A percentile compares a stretch with the other conserved stretches of the same genome.
These are phyloP conservation scores for Phylloporus sp. DNA, from an alignment of 1,284 basidiomycete genomes.

Conservation along the genomic window DNA sequence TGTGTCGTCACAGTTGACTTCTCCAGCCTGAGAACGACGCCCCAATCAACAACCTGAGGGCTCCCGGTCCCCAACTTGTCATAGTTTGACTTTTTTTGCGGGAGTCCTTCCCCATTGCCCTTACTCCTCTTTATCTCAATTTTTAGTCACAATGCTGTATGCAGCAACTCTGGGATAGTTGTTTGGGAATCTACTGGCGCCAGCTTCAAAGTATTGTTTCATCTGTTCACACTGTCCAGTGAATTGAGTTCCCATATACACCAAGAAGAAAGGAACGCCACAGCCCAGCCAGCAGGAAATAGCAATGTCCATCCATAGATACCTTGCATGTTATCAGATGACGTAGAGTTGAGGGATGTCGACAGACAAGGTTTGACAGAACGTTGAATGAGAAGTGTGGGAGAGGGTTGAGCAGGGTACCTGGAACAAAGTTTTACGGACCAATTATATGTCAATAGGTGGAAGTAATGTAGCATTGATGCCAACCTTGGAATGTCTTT, in stretches of 20 bases:
- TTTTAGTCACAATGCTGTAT: constrained; percentile 53
- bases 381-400: constrained; percentile 82
- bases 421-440: constrained; percentile 73
- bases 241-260: constrained; percentile 79
- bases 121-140: constrained; percentile 54
- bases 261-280: constrained; percentile 85
- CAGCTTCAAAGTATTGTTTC: constrained; percentile 81
- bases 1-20: constrained; percentile 1
- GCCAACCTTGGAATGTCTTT: constrained; percentile 71
- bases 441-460: constrained; percentile 4
- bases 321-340: constrained; percentile 33
- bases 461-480: not conserved
- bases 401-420: constrained; percentile 69
- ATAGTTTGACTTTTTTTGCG: constrained; percentile 81
- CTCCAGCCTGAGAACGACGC: constrained; percentile 57
- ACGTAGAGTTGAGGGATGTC: constrained; percentile 32
- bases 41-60: constrained; percentile 82
- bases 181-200: constrained; percentile 75
- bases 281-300: constrained; percentile 85
- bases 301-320: constrained; percentile 87
- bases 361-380: constrained; percentile 52
- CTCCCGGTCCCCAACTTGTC: constrained; percentile 64
- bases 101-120: constrained; percentile 80
- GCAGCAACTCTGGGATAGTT: constrained; percentile 70
- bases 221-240: constrained; percentile 77